Percentiles rank a stretch among this genome's conserved stretches.
Evolutionary conservation across 169 alveolate genomes (phyloP).

Genomic region (Plasmodium knowlesi): DNA sequence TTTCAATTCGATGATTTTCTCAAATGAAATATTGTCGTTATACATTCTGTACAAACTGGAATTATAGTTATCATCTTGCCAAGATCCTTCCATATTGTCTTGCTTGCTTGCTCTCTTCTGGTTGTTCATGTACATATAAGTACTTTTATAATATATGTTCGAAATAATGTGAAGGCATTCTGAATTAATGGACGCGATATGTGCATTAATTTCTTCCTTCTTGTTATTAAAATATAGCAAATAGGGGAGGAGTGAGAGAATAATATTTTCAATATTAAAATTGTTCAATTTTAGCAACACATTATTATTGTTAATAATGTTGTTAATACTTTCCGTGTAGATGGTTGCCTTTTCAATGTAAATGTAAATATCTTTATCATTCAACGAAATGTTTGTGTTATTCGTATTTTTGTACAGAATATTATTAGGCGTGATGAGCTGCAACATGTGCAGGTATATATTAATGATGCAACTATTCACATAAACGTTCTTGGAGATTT

Average conservation of each 20-base stretch:
- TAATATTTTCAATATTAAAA: constrained; percentile 73
- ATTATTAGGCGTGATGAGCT: constrained; percentile 65
- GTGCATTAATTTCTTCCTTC: constrained; percentile 75
- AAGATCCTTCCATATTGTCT: background rate
- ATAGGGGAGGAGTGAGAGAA: constrained; percentile 66
- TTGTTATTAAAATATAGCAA: constrained; percentile 59
- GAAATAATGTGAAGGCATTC: constrained; percentile 75
- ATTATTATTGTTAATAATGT: constrained; percentile 63
- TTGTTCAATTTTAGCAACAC: constrained; percentile 65
- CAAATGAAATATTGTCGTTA: constrained; percentile 4
- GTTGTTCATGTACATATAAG: constrained; percentile 71
- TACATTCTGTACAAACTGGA: background rate
- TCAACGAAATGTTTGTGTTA: constrained; percentile 62
- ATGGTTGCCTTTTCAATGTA: constrained; percentile 74
- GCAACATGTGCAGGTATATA: constrained; percentile 70
- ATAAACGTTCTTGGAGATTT: constrained; percentile 62
- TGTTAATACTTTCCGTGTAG: constrained; percentile 75
- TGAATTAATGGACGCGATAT: constrained; percentile 72
- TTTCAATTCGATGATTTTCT: constrained; percentile 55
- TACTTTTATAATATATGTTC: constrained; percentile 75
- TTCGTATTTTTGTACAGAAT: constrained; percentile 73
- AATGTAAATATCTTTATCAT: constrained; percentile 73
- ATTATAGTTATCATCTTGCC: background rate
- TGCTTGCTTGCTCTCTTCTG: background rate
- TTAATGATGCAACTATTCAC: constrained; percentile 73